Conservation (phyloP, 2,329 filamentous ascomycete species). For the Didymella pinodella region DNA sequence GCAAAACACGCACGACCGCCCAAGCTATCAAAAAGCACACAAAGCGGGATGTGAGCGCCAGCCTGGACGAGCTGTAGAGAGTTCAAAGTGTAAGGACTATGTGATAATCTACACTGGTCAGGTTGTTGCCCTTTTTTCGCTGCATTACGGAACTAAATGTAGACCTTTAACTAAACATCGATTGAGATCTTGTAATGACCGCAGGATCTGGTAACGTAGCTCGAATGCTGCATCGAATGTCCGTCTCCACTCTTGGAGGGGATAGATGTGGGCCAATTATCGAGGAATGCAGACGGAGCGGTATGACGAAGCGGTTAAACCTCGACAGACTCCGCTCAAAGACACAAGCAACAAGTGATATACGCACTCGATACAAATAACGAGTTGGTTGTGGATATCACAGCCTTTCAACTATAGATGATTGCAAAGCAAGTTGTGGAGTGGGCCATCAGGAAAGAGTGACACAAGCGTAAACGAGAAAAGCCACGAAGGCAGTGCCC, state of each 20-base stretch:
- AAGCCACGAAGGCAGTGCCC: background rate
- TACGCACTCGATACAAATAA: background rate
- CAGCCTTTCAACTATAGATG: background rate
- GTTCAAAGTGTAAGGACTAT: background rate
- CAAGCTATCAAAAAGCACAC: background rate
- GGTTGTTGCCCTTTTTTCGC: background rate
- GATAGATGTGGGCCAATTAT: background rate
- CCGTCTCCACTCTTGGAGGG: background rate
- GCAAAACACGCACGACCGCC: background rate
- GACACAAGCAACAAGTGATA: background rate
- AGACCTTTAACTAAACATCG: background rate
- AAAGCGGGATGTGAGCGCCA: background rate
- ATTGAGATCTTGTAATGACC: background rate
- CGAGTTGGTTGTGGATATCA: background rate
- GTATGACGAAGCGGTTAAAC: background rate
- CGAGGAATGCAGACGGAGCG: background rate
- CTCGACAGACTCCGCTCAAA: background rate
- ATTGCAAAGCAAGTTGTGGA: background rate
- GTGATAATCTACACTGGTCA: background rate
- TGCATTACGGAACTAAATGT: background rate
- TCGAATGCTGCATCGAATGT: background rate
- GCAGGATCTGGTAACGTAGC: background rate
- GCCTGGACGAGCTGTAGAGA: background rate
- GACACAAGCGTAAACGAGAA: background rate
- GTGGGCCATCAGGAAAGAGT: background rate